Percentiles rank a stretch among this genome's conserved stretches.
Conservation (phyloP, 352 stramenopile species). For the Plasmopara muralis region DNA sequence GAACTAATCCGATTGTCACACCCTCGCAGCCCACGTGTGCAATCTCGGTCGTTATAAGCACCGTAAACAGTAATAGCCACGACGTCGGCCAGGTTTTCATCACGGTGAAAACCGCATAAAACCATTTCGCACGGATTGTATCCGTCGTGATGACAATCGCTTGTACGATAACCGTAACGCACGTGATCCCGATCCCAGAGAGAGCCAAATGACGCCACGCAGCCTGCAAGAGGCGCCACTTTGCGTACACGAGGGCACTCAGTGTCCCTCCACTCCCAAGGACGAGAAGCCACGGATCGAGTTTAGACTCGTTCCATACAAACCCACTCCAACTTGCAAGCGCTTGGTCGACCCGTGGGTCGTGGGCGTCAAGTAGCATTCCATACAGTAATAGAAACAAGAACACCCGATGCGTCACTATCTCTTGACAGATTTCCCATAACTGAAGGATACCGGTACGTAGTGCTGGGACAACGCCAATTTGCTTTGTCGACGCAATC, state of each 20-base stretch:
- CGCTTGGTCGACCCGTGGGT: constrained; percentile 27
- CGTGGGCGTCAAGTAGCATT: constrained; percentile 32
- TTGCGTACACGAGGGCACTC: constrained; percentile 34
- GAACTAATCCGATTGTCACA: constrained; percentile 40
- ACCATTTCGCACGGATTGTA: constrained; percentile 33
- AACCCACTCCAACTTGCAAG: constrained; percentile 36
- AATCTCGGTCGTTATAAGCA: constrained; percentile 48
- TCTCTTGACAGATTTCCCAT: constrained; percentile 47
- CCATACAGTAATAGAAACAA: constrained; percentile 40
- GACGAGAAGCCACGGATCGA: constrained; percentile 20
- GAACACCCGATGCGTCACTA: constrained; percentile 45
- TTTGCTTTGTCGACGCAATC: constrained; percentile 19
- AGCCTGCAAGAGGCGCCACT: constrained; percentile 30
- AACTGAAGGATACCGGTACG: constrained; percentile 28
- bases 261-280: constrained; percentile 23
- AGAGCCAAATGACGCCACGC: constrained; percentile 35
- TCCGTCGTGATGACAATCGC: constrained; percentile 30
- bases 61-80: constrained; percentile 34
- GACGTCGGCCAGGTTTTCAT: constrained; percentile 31
- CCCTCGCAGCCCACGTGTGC: constrained; percentile 44
- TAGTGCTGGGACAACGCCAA: constrained; percentile 18
- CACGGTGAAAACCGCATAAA: constrained; percentile 28
- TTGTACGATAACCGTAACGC: constrained; percentile 24
- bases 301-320: constrained; percentile 1
- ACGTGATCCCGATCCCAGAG: constrained; percentile 23